phyloP scores from a whole-genome alignment of 2,329 filamentous ascomycete genomes.

The Colletotrichum graminicola region DNA sequence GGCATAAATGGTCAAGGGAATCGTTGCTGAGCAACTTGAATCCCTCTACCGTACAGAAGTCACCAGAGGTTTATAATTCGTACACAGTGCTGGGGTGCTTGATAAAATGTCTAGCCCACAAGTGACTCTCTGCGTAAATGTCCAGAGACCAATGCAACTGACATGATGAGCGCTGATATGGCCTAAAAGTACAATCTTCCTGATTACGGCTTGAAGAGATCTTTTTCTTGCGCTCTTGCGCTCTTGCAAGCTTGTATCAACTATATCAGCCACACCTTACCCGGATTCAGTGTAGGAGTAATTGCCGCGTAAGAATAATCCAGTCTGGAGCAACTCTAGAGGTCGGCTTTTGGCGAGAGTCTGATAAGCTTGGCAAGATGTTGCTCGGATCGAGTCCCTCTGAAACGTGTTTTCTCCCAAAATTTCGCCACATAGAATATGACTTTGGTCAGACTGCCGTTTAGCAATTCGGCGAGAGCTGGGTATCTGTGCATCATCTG shows the following conservation, averaged over 20 bases:
- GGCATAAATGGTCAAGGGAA: neutral
- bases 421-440: too few species aligned
- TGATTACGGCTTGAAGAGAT: slow-evolving; percentile 45
- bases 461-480: too few species aligned
- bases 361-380: too few species aligned
- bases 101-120: slow-evolving; percentile 49
- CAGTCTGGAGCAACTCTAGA: neutral
- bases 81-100: slow-evolving; percentile 45
- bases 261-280: too few species aligned
- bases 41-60: neutral
- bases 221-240: slow-evolving; percentile 45
- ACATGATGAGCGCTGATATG: slow-evolving; percentile 47
- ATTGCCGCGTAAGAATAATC: slow-evolving; percentile 1
- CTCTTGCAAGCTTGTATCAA: slow-evolving; percentile 28
- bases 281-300: neutral
- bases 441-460: too few species aligned
- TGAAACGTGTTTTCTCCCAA: too few species aligned
- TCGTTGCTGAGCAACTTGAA: slow-evolving; percentile 10
- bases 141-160: slow-evolving; percentile 46
- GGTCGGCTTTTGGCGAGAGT: neutral
- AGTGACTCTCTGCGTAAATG: slow-evolving; percentile 44
- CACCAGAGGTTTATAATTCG: slow-evolving; percentile 41
- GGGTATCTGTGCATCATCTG: too few species aligned
- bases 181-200: slow-evolving; percentile 46
- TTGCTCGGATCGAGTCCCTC: too few species aligned